A percentile compares a stretch with the other conserved stretches of the same genome.
These are phyloP conservation scores for Alternaria atra DNA, from an alignment of 2,329 filamentous ascomycete genomes.

Conservation along the genomic window DNA sequence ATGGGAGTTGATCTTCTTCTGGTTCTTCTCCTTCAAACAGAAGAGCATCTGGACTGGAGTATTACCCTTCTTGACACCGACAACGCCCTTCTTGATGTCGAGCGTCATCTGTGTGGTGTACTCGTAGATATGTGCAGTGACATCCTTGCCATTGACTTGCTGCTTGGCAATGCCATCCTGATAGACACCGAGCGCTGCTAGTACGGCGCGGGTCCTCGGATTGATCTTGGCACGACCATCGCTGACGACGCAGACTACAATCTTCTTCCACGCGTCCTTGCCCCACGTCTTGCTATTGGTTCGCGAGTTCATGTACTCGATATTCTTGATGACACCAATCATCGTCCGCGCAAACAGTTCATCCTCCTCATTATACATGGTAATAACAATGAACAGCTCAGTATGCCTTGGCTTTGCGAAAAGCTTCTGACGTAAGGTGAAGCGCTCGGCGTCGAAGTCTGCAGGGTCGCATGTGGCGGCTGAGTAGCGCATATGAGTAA, in stretches of 20 bases:
- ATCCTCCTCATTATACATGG: constrained; percentile 99
- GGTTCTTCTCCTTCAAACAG: constrained; percentile 98
- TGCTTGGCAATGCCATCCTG: constrained; percentile 99
- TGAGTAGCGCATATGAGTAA: constrained; percentile 91
- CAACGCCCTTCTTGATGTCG: constrained; percentile 88
- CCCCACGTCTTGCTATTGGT: constrained; percentile 97
- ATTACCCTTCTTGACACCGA: constrained; percentile 80
- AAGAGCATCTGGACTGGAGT: constrained; percentile 97
- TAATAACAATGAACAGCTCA: constrained; percentile 94
- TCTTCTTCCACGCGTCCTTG: constrained; percentile 99
- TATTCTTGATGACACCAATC: constrained; percentile 98
- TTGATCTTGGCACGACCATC: constrained; percentile 98
- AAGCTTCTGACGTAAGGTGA: constrained; percentile 88
- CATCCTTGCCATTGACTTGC: constrained; percentile 94
- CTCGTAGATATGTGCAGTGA: constrained; percentile 96
- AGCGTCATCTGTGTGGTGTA: constrained; percentile 89
- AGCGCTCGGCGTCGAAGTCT: constrained; percentile 87
- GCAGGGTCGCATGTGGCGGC: constrained; percentile 93
- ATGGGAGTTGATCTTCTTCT: constrained; percentile 99
- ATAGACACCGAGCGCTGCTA: constrained; percentile 94
- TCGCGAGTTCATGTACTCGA: constrained; percentile 96
- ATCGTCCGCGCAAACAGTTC: constrained; percentile 94
- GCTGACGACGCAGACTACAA: constrained; percentile 96
- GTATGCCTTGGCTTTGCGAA: constrained; percentile 94
- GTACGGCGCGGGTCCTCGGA: constrained; percentile 82